Evolutionary conservation across 2,329 filamentous ascomycete species (phyloP).

Genomic region (Pseudocercospora fuligena): DNA sequence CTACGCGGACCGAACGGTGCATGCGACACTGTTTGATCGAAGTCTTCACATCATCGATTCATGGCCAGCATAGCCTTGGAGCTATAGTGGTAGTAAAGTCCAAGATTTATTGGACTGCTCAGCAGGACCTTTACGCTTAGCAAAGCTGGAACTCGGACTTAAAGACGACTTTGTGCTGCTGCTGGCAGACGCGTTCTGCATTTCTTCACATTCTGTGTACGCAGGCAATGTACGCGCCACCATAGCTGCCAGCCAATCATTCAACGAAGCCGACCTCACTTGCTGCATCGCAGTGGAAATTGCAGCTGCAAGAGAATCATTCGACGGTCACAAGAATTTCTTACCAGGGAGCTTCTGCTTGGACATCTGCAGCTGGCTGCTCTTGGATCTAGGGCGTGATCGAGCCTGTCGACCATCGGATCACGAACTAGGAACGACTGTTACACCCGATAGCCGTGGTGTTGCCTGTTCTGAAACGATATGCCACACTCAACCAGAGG

Average conservation of each 20-base stretch:
- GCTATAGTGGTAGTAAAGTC: neutral
- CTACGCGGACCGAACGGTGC: neutral
- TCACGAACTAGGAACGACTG: slow-evolving; percentile 13
- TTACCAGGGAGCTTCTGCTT: neutral
- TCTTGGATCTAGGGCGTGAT: slow-evolving; percentile 10
- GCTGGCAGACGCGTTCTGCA: neutral
- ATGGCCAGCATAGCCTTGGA: slow-evolving; percentile 10
- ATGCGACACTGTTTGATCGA: neutral
- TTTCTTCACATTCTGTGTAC: neutral
- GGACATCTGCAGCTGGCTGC: slow-evolving; percentile 14
- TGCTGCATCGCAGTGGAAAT: neutral
- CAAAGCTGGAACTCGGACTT: neutral
- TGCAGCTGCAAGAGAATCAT: neutral
- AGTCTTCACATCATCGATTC: slow-evolving; percentile 10
- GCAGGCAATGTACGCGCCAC: slow-evolving; percentile 2
- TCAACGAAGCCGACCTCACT: neutral
- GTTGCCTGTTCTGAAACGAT: slow-evolving; percentile 19
- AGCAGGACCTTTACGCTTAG: neutral
- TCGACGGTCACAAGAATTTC: neutral
- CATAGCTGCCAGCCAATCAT: slow-evolving; percentile 1
- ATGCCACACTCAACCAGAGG: slow-evolving; percentile 26
- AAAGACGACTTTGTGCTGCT: slow-evolving; percentile 1
- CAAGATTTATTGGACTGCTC: neutral
- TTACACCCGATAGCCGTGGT: slow-evolving; percentile 20
- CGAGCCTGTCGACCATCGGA: slow-evolving; percentile 14